Conservation (phyloP, 805 yeast genomes). For the Yamadazyma sp. region DNA sequence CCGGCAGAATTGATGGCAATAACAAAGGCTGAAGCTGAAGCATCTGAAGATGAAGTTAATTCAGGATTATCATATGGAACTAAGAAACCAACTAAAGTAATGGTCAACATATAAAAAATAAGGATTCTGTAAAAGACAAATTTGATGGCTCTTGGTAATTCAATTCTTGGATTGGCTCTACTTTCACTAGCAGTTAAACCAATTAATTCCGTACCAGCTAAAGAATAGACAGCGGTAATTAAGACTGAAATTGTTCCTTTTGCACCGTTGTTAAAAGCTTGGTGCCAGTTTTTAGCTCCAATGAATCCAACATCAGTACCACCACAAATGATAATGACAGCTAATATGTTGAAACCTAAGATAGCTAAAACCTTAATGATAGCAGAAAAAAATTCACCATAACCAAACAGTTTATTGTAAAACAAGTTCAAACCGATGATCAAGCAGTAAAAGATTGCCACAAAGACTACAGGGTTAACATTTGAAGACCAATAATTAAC, state of each 20-base stretch:
- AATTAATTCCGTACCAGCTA: constrained; percentile 42
- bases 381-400: constrained; percentile 35
- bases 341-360: constrained; percentile 40
- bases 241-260: constrained; percentile 39
- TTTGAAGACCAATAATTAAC: constrained; percentile 38
- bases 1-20: constrained; percentile 41
- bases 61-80: constrained; percentile 30
- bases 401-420: constrained; percentile 37
- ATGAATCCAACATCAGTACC: constrained; percentile 39
- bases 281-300: constrained; percentile 36
- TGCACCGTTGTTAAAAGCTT: constrained; percentile 38
- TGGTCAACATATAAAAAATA: constrained; percentile 38
- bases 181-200: constrained; percentile 40
- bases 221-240: constrained; percentile 40
- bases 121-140: constrained; percentile 42
- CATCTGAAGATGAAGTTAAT: constrained; percentile 25
- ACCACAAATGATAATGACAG: constrained; percentile 38
- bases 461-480: constrained; percentile 41
- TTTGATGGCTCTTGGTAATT: constrained; percentile 40
- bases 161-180: constrained; percentile 34
- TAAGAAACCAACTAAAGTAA: constrained; percentile 38
- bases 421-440: constrained; percentile 32
- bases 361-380: constrained; percentile 35
- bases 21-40: constrained; percentile 42
- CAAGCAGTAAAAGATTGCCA: constrained; percentile 36